Evolutionary conservation across 2,329 filamentous ascomycete species (phyloP).

Genomic region (Stachybotrys chlorohalonatus): DNA sequence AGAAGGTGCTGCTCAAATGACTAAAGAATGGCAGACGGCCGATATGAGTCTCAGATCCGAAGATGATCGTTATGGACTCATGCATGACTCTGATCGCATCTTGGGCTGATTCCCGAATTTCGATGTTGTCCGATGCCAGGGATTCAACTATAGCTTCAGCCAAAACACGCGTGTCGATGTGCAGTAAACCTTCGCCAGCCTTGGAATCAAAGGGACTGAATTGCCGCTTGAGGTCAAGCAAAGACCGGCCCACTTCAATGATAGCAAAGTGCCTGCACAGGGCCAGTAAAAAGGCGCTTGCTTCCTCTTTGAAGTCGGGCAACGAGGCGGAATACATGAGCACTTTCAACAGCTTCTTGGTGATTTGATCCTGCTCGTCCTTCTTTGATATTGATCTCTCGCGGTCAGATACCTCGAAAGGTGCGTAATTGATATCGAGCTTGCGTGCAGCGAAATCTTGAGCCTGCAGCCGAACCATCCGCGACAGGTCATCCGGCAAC

Average conservation of each 20-base stretch:
- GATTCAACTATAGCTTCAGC: slow-evolving; percentile 87
- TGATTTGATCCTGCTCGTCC: slow-evolving; percentile 66
- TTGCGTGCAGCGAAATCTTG: slow-evolving; percentile 73
- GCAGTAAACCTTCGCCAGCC: slow-evolving; percentile 78
- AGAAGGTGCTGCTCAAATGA: slow-evolving; percentile 74
- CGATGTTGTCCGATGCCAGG: slow-evolving; percentile 72
- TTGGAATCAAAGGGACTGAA: slow-evolving; percentile 74
- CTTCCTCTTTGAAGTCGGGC: slow-evolving; percentile 68
- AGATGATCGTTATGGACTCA: slow-evolving; percentile 66
- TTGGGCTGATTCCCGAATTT: slow-evolving; percentile 76
- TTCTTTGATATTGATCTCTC: slow-evolving; percentile 83
- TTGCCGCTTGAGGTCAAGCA: slow-evolving; percentile 70
- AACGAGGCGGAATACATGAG: slow-evolving; percentile 79
- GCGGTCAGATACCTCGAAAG: slow-evolving; percentile 67
- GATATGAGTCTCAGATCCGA: slow-evolving; percentile 64
- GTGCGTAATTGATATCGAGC: slow-evolving; percentile 58
- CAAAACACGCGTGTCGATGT: slow-evolving; percentile 77
- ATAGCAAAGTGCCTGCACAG: slow-evolving; percentile 86
- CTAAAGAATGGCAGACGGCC: slow-evolving; percentile 76
- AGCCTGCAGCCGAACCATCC: slow-evolving; percentile 77
- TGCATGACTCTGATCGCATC: slow-evolving; percentile 70
- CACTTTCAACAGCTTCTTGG: slow-evolving; percentile 85
- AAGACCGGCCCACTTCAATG: slow-evolving; percentile 77
- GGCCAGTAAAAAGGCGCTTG: slow-evolving; percentile 66
- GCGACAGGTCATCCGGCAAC: slow-evolving; percentile 80